Conservation (phyloP, 805 yeast species). For the Kuraishia piskuri region DNA sequence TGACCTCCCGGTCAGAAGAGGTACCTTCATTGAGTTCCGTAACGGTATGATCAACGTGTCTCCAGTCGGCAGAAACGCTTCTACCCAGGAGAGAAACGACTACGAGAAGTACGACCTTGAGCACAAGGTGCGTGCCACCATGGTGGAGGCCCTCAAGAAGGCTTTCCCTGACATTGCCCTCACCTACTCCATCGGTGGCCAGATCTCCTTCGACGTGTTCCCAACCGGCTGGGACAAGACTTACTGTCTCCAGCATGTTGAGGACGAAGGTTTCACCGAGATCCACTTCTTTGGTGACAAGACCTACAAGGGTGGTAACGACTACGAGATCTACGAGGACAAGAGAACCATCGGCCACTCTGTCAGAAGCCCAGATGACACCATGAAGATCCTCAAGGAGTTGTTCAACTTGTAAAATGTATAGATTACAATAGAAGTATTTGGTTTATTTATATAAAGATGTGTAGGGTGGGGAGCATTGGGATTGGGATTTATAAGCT, state of each 20-base stretch:
- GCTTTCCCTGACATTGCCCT: conserved; percentile 77
- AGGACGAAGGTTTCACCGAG: conserved; percentile 69
- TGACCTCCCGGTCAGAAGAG: conserved; percentile 95
- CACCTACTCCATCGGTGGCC: conserved; percentile 98
- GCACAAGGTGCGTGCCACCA: conserved; percentile 72
- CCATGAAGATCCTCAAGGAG: conserved; percentile 78
- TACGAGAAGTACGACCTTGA: conserved; percentile 78
- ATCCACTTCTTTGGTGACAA: conserved; percentile 99
- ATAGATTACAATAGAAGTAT: not conserved
- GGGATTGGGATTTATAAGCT: too few relatives aligned
- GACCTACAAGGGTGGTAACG: conserved; percentile 96
- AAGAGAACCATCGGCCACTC: conserved; percentile 94
- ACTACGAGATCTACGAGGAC: conserved; percentile 92
- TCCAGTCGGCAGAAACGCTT: conserved; percentile 97
- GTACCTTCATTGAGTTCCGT: conserved; percentile 97
- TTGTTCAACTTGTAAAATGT: conserved; percentile 44
- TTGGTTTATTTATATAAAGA: too few relatives aligned
- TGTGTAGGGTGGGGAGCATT: too few relatives aligned
- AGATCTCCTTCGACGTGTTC: conserved; percentile 98
- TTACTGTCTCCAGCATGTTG: conserved; percentile 91
- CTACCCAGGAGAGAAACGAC: conserved; percentile 87
- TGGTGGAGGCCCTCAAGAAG: conserved; percentile 79
- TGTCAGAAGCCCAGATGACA: conserved; percentile 83
- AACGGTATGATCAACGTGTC: conserved; percentile 98
- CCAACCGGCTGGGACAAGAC: conserved; percentile 99